These are phyloP conservation scores for Singerocomus rubriflavus DNA, from an alignment of 1,284 basidiomycete species.

Conservation along the genomic window DNA sequence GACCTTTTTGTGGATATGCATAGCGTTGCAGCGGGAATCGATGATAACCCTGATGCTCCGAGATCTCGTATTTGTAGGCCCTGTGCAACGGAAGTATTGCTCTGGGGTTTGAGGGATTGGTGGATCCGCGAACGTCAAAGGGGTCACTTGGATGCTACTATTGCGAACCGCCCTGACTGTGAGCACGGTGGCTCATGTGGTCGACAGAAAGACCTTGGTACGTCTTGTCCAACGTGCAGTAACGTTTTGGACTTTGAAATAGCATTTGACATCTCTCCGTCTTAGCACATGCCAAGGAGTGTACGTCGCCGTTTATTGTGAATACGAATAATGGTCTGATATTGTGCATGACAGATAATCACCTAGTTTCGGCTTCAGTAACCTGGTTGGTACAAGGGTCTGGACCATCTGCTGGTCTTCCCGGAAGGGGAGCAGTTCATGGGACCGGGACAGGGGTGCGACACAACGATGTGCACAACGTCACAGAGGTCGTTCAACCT, in stretches of 20 bases:
- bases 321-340: constrained; percentile 1
- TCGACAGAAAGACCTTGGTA: constrained; percentile 62
- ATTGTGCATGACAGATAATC: constrained; percentile 41
- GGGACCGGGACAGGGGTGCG: neutral
- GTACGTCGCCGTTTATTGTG: constrained; percentile 38
- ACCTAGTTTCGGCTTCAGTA: constrained; percentile 36
- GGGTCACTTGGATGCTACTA: constrained; percentile 52
- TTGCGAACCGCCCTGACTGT: constrained; percentile 61
- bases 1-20: constrained; percentile 69
- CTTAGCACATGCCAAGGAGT: constrained; percentile 67
- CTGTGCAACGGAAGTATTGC: constrained; percentile 68
- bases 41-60: constrained; percentile 53
- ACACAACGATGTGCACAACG: neutral
- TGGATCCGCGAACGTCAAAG: constrained; percentile 73
- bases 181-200: constrained; percentile 52
- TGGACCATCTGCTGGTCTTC: neutral
- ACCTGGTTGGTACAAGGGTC: constrained; percentile 7
- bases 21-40: constrained; percentile 47
- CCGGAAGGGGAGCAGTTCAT: neutral
- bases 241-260: neutral
- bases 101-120: constrained; percentile 74
- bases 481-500: constrained; percentile 5
- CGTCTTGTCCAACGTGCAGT: constrained; percentile 23
- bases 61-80: constrained; percentile 60
- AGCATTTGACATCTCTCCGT: constrained; percentile 8